Evolutionary conservation across 805 yeast genomes (phyloP).

Genomic region (Ogataea nitratoaversa): DNA sequence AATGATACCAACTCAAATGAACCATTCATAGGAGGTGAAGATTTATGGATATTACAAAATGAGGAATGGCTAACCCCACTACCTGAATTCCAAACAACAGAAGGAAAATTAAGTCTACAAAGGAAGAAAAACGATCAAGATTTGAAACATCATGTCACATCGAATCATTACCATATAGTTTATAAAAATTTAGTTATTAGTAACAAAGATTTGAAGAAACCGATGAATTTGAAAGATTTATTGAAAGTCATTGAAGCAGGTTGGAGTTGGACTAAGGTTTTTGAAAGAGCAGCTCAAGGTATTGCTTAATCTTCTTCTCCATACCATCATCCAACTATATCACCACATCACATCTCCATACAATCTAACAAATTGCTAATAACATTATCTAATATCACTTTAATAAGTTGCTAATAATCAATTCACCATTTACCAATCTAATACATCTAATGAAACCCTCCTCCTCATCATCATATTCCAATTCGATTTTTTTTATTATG

Average conservation of each 20-base stretch:
- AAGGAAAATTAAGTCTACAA: constrained; percentile 23
- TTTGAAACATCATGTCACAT: constrained; percentile 33
- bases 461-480: no score
- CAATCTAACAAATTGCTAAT: no score
- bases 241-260: constrained; percentile 73
- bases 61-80: constrained; percentile 57
- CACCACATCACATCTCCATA: no score
- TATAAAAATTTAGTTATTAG: constrained; percentile 69
- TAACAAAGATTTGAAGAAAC: constrained; percentile 60
- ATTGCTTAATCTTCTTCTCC: no score
- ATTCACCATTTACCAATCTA: no score
- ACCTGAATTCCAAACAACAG: constrained; percentile 22
- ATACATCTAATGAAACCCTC: no score
- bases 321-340: no score
- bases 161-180: constrained; percentile 51
- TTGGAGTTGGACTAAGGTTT: constrained; percentile 75
- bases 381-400: no score
- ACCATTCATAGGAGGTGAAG: constrained; percentile 41
- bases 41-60: constrained; percentile 68
- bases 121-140: constrained; percentile 22
- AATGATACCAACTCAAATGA: constrained; percentile 10
- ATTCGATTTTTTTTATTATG: no score
- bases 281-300: constrained; percentile 30
- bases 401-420: no score
- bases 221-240: constrained; percentile 72